Percentiles rank a stretch among this genome's conserved stretches.
Conservation (phyloP, 495 filamentous ascomycete species). For the Penicillium diatomitis region DNA sequence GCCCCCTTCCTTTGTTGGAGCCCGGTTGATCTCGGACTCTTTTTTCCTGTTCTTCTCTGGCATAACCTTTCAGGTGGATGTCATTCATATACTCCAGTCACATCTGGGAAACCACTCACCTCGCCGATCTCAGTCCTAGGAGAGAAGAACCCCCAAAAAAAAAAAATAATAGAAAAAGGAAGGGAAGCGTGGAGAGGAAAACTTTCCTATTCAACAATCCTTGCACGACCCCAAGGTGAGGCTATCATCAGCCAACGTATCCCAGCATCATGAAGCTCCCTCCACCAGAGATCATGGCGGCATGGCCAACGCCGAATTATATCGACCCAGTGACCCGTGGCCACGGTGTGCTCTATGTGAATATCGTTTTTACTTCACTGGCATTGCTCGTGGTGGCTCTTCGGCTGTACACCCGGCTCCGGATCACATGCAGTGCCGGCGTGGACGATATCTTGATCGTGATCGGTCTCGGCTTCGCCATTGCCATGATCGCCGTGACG, state of each 20-base stretch:
- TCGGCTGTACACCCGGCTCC: conserved; percentile 41
- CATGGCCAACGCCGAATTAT: conserved; percentile 51
- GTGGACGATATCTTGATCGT: conserved; percentile 42
- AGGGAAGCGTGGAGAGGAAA: no score
- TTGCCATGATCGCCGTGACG: conserved; percentile 36
- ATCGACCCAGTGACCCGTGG: conserved; percentile 43
- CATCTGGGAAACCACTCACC: no score
- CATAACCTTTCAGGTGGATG: no score
- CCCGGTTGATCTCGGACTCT: no score
- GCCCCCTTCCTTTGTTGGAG: no score
- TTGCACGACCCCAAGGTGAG: no score
- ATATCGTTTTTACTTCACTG: conserved; percentile 26
- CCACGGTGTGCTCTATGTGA: conserved; percentile 33
- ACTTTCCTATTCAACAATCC: no score
- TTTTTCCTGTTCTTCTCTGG: no score
- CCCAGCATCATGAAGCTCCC: conserved; percentile 31
- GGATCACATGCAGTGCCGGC: conserved; percentile 37
- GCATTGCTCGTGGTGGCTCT: conserved; percentile 33
- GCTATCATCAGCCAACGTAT: neutral
- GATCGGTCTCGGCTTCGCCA: conserved; percentile 23
- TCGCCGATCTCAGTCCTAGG: no score
- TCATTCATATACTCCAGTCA: no score
- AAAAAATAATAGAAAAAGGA: no score
- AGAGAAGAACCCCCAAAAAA: no score
- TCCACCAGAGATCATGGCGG: conserved; percentile 28